phyloP scores from a whole-genome alignment of 1,284 basidiomycete species.

The Cryptococcus wingfieldii region DNA sequence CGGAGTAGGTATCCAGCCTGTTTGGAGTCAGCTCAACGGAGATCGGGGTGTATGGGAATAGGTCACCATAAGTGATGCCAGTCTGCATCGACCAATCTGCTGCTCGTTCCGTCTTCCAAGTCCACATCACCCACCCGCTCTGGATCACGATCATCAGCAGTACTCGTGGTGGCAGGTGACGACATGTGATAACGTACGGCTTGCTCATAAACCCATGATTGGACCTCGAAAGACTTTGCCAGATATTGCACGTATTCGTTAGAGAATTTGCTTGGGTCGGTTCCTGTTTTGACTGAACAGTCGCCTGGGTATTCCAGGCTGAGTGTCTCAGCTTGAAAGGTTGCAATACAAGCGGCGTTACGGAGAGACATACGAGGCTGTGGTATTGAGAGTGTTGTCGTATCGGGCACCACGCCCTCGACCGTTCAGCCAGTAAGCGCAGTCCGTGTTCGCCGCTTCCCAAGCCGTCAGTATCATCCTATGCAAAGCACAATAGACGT shows the following conservation, averaged over 20 bases:
- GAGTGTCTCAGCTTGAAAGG: background rate
- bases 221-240: slow-evolving; percentile 76
- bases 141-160: slow-evolving; percentile 5
- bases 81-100: slow-evolving; percentile 63
- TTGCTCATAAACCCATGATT: slow-evolving; percentile 53
- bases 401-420: slow-evolving; percentile 66
- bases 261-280: slow-evolving; percentile 61
- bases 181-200: slow-evolving; percentile 21
- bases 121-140: slow-evolving; percentile 39
- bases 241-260: slow-evolving; percentile 73
- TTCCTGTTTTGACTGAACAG: slow-evolving; percentile 68
- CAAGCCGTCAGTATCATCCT: background rate
- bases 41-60: background rate
- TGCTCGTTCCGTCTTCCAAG: slow-evolving; percentile 46
- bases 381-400: slow-evolving; percentile 57
- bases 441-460: slow-evolving; percentile 34
- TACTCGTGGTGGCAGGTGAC: background rate
- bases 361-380: slow-evolving; percentile 33
- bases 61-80: slow-evolving; percentile 35
- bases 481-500: slow-evolving; percentile 55
- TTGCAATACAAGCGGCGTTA: background rate
- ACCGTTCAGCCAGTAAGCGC: slow-evolving; percentile 57
- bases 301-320: slow-evolving; percentile 53
- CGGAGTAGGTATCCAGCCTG: slow-evolving; percentile 41
- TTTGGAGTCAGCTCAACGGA: background rate